These are phyloP conservation scores for Brassica carinata DNA, from an alignment of 345 rosid species.

Conservation along the genomic window DNA sequence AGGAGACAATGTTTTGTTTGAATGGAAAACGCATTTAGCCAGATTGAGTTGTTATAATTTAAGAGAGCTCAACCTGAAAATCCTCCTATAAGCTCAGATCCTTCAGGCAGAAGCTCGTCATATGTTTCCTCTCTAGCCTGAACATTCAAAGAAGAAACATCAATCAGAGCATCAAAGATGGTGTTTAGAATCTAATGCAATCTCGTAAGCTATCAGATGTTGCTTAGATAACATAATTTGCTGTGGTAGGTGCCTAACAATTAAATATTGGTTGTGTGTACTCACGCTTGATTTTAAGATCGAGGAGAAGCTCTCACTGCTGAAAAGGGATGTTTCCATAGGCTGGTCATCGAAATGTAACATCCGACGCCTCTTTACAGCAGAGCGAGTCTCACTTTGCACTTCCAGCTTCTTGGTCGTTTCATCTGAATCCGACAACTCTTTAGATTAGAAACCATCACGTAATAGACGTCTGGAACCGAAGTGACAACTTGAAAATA, in stretches of 20 bases:
- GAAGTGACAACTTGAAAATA: not conserved
- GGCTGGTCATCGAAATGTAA: slow-evolving; percentile 70
- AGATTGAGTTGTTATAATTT: slow-evolving; percentile 5
- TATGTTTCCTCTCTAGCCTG: slow-evolving; percentile 66
- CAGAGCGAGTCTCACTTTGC: slow-evolving; percentile 52
- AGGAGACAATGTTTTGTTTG: slow-evolving; percentile 15
- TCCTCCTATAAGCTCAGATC: slow-evolving; percentile 55
- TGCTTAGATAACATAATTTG: too few species aligned
- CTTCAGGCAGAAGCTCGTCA: slow-evolving; percentile 62
- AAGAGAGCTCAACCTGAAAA: slow-evolving; percentile 65
- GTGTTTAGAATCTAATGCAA: not conserved
- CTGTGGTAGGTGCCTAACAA: too few species aligned
- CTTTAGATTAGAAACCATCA: slow-evolving; percentile 24
- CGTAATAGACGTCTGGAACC: not conserved
- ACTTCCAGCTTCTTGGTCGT: slow-evolving; percentile 55
- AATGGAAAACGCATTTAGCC: slow-evolving; percentile 8
- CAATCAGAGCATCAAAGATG: not conserved
- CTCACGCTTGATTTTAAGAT: slow-evolving; percentile 75
- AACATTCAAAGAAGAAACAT: slow-evolving; percentile 28
- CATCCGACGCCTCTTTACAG: slow-evolving; percentile 87
- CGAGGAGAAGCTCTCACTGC: slow-evolving; percentile 63
- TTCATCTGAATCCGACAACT: slow-evolving; percentile 46
- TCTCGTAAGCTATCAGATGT: not conserved
- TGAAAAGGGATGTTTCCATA: slow-evolving; percentile 51
- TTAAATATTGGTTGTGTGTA: slow-evolving; percentile 3